phyloP scores from a whole-genome alignment of 2,329 filamentous ascomycete genomes.

The Cercospora sojina region DNA sequence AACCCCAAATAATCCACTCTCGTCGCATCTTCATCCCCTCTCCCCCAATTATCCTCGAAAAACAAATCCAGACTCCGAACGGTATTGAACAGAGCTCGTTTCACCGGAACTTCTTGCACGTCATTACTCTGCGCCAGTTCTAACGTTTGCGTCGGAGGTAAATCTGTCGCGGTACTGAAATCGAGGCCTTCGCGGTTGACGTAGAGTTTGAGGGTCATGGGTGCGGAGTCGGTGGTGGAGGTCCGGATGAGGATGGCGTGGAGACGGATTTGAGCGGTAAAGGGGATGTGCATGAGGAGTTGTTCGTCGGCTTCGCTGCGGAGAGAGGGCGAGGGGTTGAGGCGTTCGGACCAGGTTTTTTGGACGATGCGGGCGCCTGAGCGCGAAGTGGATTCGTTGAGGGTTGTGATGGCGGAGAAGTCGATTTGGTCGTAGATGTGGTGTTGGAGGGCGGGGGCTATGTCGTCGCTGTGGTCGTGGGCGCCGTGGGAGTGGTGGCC shows the following conservation, averaged over 20 bases:
- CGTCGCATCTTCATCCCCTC: slow-evolving; percentile 75
- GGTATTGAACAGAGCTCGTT: slow-evolving; percentile 82
- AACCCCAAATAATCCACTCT: slow-evolving; percentile 83
- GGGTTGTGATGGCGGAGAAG: slow-evolving; percentile 77
- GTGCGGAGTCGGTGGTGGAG: slow-evolving; percentile 67
- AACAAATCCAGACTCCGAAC: slow-evolving; percentile 83
- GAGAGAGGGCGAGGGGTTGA: slow-evolving; percentile 70
- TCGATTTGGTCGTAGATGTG: slow-evolving; percentile 90
- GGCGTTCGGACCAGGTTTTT: slow-evolving; percentile 86
- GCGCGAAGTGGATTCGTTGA: slow-evolving; percentile 73
- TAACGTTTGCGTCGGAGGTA: slow-evolving; percentile 68
- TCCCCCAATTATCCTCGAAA: slow-evolving; percentile 83
- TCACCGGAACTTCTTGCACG: slow-evolving; percentile 83
- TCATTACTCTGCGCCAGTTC: slow-evolving; percentile 74
- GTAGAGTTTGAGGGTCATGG: slow-evolving; percentile 81
- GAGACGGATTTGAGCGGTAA: slow-evolving; percentile 89
- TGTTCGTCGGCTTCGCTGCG: slow-evolving; percentile 88
- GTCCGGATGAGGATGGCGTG: slow-evolving; percentile 86
- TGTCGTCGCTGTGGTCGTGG: slow-evolving; percentile 89
- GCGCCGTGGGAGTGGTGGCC: slow-evolving; percentile 55
- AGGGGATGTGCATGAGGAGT: slow-evolving; percentile 90
- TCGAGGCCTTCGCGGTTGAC: slow-evolving; percentile 85
- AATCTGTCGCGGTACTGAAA: slow-evolving; percentile 66
- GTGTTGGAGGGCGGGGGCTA: slow-evolving; percentile 85
- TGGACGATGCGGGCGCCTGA: slow-evolving; percentile 73